phyloP scores from a whole-genome alignment of 2,329 filamentous ascomycete species.

The Keithomyces neogunnii region DNA sequence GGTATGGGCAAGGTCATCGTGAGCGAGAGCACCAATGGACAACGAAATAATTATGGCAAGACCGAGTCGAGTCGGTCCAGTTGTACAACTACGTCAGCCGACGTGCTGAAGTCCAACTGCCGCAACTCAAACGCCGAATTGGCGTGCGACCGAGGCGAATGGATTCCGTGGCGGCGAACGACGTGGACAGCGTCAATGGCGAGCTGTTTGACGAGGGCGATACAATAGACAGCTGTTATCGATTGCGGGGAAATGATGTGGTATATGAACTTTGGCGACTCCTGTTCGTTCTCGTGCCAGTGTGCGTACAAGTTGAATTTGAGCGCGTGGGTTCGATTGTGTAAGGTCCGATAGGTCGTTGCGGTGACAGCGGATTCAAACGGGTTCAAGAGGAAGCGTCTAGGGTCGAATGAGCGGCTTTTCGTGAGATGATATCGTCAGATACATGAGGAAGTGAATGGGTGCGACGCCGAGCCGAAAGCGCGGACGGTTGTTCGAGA shows the following conservation, averaged over 20 bases:
- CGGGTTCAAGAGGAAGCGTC: background rate
- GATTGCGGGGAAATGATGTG: background rate
- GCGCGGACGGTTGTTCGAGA: background rate
- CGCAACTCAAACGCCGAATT: slow-evolving; percentile 1
- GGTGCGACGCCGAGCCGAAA: background rate
- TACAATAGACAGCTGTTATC: background rate
- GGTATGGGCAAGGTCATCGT: slow-evolving; percentile 28
- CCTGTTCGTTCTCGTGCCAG: background rate
- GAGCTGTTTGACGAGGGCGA: background rate
- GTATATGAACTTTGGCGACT: background rate
- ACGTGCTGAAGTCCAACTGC: slow-evolving; percentile 2
- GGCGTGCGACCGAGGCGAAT: background rate
- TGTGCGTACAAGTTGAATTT: background rate
- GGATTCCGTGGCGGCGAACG: background rate
- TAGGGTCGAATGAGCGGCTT: slow-evolving; percentile 6
- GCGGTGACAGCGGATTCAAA: background rate
- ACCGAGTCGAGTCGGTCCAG: background rate
- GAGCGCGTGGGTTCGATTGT: background rate
- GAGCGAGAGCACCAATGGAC: slow-evolving; percentile 3
- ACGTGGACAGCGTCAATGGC: background rate
- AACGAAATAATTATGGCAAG: background rate
- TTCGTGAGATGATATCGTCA: background rate
- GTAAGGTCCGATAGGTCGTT: background rate
- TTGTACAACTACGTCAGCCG: slow-evolving; percentile 2
- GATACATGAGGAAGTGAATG: slow-evolving; percentile 5